Evolutionary conservation across 805 yeast species (phyloP), one percentile per base, ranked within the genome.

Genomic region (Ogataea ramenticola): DNA sequence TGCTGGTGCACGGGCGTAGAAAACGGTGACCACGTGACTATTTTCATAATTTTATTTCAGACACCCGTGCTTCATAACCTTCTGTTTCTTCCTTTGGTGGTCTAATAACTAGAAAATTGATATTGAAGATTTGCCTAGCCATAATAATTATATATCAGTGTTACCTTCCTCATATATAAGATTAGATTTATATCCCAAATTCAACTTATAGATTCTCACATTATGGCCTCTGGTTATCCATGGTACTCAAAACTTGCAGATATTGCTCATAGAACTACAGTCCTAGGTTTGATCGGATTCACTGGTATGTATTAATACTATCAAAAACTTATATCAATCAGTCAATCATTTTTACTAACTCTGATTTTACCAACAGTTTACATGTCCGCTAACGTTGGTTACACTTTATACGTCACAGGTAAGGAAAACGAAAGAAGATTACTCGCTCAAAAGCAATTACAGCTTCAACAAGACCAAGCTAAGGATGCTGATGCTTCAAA

Each of bases 161-260:
- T n/a, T n/a, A n/a, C n/a, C n/a, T n/a, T n/a, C n/a, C n/a, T n/a
- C n/a, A 10, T 10, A 24, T 7, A 7, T 7, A 10, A 24, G 10
- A 24, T 24, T 10, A 7, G 27, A 29, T 11, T 11, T 29, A 8
- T 29, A 29, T 29, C 32, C 32, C 7, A 8, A 4, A 11, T 14
- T 10, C 5, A 29, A 16, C 16, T 12, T 16, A 12, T 14, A 8
- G 16, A 33, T 5, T 19, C 36, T 7, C 27, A 17, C 44, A 47
- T 29, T 27, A 73, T 73, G 78, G 63, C 77, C 21, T 65, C 62
- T 54, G 68, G 69, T 55, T 75, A 76, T 58, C 86, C 90, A 39
- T 84, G 91, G 91, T 83, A 83, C 60, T 79, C 83, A 2, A 80
- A 77, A 61, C 79, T 75, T 3, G 77, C 86, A 2, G 91, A 84